Evolutionary conservation across 2,329 filamentous ascomycete genomes (phyloP), one percentile per base, ranked within the genome.

Genomic region (Paraconiothyrium brasiliense): DNA sequence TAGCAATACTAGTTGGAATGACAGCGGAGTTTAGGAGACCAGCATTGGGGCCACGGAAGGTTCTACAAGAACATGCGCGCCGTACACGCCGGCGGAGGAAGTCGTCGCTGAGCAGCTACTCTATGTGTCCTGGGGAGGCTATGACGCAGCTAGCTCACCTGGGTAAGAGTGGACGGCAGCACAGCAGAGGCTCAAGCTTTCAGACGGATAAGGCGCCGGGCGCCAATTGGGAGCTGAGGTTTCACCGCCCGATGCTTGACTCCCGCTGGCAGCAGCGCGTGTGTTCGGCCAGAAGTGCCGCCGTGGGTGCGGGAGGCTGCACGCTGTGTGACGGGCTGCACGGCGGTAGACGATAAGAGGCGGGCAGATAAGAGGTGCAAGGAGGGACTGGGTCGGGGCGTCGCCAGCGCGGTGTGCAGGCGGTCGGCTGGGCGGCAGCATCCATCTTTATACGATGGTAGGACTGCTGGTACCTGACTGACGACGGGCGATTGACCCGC

Each of bases 201-300:
- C 49, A 35, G 54, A 57, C 51, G 65, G 73, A 75, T 74, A 75
- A 74, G 68, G 27, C 32, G 32, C 51, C 13, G 50, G 35, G 11
- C 48, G 65, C 59, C 74, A 75, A 77, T 76, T 77, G 74, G 75
- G 57, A 64, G 62, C 3, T 9, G 16, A 16, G 62, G 66, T 66
- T 65, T 69, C 70, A 75, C 71, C 69, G 72, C 72, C 71, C 61
- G 71, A 73, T 72, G 49, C 39, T 54, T 35, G 56, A 54, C 10
- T 39, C 5, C n/a, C 43, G 41, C 16, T 39, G 35, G 20, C 9
- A 27, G 46, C 58, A 51, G 47, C 39, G 32, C 20, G 27, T 20
- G 54, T 24, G 50, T 39, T 20, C 47, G 20, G 20, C 3, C 27
- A 4, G 4, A 4, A 22, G 24, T 3, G 52, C 35, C 35, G n/a